Base-by-base conservation (phyloP, 805 yeast species). In the Metschnikowia sp. region DNA sequence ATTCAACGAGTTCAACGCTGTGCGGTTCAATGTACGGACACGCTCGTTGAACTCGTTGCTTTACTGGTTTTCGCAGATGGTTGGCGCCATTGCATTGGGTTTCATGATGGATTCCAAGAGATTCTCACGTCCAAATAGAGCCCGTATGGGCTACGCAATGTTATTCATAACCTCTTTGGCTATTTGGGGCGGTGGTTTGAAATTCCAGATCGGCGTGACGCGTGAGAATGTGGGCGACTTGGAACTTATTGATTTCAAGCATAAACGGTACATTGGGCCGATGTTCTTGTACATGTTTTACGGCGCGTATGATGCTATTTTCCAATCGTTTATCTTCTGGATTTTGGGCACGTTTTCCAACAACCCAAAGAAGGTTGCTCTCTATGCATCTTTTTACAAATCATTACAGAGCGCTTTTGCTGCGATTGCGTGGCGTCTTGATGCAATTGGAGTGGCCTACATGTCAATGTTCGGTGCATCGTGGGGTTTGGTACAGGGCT, bases 371-470 rank as follows among this genome's bases (percentile, higher is more conserved):
- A 78, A 75, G 61, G 67, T 72, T 35, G 80, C 83, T 26, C 61
- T 81, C 49, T 77, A 78, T 56, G 82, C 83, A 15, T 84, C 84
- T 36, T 78, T 78, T 61, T 82, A 81, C 68, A 82, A 82, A 68
- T 80, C 83, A 48, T 62, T 82, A 49, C 86, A 82, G 65, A 75
- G 82, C 36, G 85, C 84, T 9, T 84, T 83, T 59, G 80, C 82
- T 11, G 86, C 82, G 22, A 69, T 82, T 40, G 76, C 75, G 11
- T 82, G 84, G 85, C 66, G 82, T 55, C 62, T 79, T 51, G 84
- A 81, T 57, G 74, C 79, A 30, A 49, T 67, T 32, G 62, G 57
- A 10, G 50, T 47, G 29, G 51, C 68, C 8, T 81, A 70, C 60
- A 65, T 67, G 56, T 57, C 58, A 34, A 58, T 77, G 60, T 79